Percentiles rank a stretch among this genome's conserved stretches.
These are phyloP conservation scores for Hamamelis virginiana DNA, from an alignment of 164 flowering plant species.

Conservation along the genomic window DNA sequence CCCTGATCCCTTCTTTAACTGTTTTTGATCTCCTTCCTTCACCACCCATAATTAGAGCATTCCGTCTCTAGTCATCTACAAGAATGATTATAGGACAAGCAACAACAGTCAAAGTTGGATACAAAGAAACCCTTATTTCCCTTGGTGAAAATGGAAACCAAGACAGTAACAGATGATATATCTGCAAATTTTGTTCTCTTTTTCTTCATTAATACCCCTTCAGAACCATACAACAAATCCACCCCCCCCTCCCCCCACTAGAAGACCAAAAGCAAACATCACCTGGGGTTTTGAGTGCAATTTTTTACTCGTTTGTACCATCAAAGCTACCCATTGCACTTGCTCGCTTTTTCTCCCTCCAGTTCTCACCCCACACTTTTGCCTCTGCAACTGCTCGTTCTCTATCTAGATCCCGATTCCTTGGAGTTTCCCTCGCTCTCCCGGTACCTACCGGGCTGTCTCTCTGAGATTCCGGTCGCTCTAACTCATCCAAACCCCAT, in stretches of 20 bases:
- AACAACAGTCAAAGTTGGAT: conserved; percentile 23
- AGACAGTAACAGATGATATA: conserved; percentile 18
- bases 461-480: conserved; percentile 56
- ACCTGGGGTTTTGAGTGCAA: neutral
- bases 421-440: conserved; percentile 46
- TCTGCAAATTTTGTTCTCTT: conserved; percentile 2
- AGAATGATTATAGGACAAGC: conserved; percentile 17
- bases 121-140: conserved; percentile 21
- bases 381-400: conserved; percentile 89
- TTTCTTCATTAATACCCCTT: neutral
- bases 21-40: conserved; percentile 8
- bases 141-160: conserved; percentile 15
- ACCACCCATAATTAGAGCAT: conserved; percentile 22
- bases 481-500: conserved; percentile 61
- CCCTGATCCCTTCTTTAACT: conserved; percentile 5
- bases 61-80: conserved; percentile 21
- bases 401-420: conserved; percentile 72
- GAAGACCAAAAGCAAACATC: neutral
- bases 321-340: conserved; percentile 63
- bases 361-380: conserved; percentile 90
- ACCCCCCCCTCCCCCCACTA: too few relatives aligned
- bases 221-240: neutral
- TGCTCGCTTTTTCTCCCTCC: conserved; percentile 72
- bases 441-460: conserved; percentile 55
- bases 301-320: conserved; percentile 47